Conservation (phyloP, 768 basidiomycete species). For the Hericium alpestre region DNA sequence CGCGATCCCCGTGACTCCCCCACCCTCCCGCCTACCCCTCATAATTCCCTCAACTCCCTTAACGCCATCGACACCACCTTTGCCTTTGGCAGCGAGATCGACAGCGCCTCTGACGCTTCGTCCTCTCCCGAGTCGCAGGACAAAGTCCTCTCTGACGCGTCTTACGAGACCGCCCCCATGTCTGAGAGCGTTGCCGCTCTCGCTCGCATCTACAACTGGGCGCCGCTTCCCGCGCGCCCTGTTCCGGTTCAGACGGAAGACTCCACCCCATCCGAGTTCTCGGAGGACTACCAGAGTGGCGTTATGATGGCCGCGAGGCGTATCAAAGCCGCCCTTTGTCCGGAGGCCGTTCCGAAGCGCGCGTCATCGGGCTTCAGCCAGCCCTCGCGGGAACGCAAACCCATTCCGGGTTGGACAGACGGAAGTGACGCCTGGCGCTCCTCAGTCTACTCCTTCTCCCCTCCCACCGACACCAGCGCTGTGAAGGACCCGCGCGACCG, state of each 20-base stretch:
- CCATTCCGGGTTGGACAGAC: constrained; percentile 62
- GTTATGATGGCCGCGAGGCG: constrained; percentile 61
- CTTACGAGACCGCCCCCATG: constrained; percentile 12
- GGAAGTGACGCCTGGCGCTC: constrained; percentile 60
- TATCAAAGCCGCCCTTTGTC: constrained; percentile 37
- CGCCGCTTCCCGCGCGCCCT: constrained; percentile 43
- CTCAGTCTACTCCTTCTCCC: constrained; percentile 42
- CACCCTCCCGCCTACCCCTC: constrained; percentile 29
- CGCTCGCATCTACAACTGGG: constrained; percentile 33
- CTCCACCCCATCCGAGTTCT: constrained; percentile 8
- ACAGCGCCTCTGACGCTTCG: constrained; percentile 16
- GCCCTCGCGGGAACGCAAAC: constrained; percentile 23
- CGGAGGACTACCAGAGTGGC: constrained; percentile 41
- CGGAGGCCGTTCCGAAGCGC: constrained; percentile 27
- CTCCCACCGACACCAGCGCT: constrained; percentile 23
- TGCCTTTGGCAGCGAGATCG: constrained; percentile 20
- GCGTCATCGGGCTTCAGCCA: constrained; percentile 8
- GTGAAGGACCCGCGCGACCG: constrained; percentile 16
- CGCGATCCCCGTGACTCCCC: constrained; percentile 27
- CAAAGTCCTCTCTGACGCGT: constrained; percentile 8
- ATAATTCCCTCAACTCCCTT: constrained; percentile 22
- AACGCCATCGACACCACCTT: constrained; percentile 33
- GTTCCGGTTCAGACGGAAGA: constrained; percentile 26
- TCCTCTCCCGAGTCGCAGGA: constrained; percentile 13
- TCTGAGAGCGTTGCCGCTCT: constrained; percentile 25